These are phyloP conservation scores for Globisporangium middletonii DNA, from an alignment of 352 stramenopile species.

Conservation along the genomic window DNA sequence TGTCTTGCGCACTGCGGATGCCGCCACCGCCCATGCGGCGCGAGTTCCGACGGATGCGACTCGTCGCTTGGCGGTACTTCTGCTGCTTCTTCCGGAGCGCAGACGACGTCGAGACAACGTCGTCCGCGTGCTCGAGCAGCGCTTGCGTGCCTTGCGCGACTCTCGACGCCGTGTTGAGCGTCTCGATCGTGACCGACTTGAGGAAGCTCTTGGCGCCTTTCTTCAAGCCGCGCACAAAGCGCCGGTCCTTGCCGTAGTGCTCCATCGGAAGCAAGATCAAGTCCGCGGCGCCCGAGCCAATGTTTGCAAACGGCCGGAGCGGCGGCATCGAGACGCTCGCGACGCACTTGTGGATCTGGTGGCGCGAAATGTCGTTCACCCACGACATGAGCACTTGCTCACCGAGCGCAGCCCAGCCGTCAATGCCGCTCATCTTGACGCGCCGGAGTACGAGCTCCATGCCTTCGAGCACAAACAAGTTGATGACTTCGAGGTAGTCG, in stretches of 20 bases:
- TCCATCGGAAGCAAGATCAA: conserved; percentile 84
- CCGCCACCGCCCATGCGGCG: conserved; percentile 67
- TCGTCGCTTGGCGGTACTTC: conserved; percentile 73
- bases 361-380: conserved; percentile 84
- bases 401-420: conserved; percentile 63
- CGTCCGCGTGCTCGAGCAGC: conserved; percentile 75
- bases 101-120: conserved; percentile 68
- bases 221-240: conserved; percentile 78
- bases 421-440: conserved; percentile 77
- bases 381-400: conserved; percentile 81
- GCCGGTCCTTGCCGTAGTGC: conserved; percentile 78
- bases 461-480: conserved; percentile 82
- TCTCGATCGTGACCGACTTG: conserved; percentile 86
- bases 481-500: conserved; percentile 88
- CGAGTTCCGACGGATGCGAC: conserved; percentile 76
- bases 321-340: conserved; percentile 85
- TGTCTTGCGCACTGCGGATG: conserved; percentile 68
- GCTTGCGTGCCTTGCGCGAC: conserved; percentile 79
- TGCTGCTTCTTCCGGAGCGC: conserved; percentile 60
- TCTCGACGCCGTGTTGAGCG: conserved; percentile 79
- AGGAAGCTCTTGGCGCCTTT: conserved; percentile 85
- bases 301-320: conserved; percentile 81
- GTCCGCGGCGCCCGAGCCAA: conserved; percentile 77
- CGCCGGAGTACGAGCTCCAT: conserved; percentile 85
- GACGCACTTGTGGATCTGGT: conserved; percentile 87